These are phyloP conservation scores for Umbelopsis isabellina DNA, from an alignment of 192 early-diverging fungal genomes.

Conservation along the genomic window DNA sequence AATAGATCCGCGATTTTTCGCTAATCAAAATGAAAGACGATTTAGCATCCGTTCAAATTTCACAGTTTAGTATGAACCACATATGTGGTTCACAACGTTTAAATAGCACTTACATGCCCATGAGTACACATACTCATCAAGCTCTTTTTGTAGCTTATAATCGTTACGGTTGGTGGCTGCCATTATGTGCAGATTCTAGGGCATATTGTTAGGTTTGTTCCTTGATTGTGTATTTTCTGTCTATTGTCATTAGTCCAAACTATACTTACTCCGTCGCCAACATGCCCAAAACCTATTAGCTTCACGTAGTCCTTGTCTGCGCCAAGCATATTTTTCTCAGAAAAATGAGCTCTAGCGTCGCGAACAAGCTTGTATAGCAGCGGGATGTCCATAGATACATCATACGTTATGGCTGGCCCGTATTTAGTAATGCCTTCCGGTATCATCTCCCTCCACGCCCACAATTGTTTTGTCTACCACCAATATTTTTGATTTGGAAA, in stretches of 20 bases:
- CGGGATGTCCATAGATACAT: constrained; percentile 86
- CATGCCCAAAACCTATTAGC: constrained; percentile 92
- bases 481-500: background rate
- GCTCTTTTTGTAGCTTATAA: constrained; percentile 59
- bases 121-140: constrained; percentile 92
- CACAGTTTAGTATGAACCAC: constrained; percentile 19
- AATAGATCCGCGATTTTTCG: constrained; percentile 65
- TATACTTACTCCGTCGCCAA: constrained; percentile 82
- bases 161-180: constrained; percentile 70
- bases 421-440: constrained; percentile 86
- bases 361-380: constrained; percentile 81
- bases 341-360: constrained; percentile 69
- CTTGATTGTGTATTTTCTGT: background rate
- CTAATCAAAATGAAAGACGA: constrained; percentile 21
- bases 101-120: constrained; percentile 63
- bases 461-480: constrained; percentile 66
- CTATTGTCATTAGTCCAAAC: background rate
- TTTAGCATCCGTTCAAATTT: background rate
- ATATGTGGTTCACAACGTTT: background rate
- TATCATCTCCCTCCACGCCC: constrained; percentile 91
- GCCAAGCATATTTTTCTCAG: constrained; percentile 57
- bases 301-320: constrained; percentile 56
- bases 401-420: constrained; percentile 93
- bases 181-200: constrained; percentile 88
- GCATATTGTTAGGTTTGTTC: background rate